Percentiles rank a stretch among this genome's conserved stretches.
phyloP scores from a whole-genome alignment of 192 early-diverging fungal genomes.

The Umbelopsis isabellina region DNA sequence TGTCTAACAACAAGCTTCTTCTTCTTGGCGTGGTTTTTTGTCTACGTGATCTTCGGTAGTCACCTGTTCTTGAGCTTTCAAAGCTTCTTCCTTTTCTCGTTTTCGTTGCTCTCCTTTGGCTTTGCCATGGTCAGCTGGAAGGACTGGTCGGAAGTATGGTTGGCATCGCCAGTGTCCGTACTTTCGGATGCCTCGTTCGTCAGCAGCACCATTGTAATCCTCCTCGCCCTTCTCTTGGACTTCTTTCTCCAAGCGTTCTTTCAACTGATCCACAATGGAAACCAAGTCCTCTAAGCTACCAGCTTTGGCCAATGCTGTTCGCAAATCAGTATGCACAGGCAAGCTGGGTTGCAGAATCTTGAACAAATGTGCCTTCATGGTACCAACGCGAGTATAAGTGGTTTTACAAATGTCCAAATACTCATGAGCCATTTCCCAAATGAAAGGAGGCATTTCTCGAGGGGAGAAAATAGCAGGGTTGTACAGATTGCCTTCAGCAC shows the following conservation, averaged over 20 bases:
- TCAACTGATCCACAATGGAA: constrained; percentile 59
- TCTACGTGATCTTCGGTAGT: background rate
- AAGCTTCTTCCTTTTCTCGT: constrained; percentile 13
- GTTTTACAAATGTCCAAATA: constrained; percentile 84
- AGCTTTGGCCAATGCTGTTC: constrained; percentile 68
- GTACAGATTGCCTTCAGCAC: constrained; percentile 82
- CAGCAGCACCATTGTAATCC: constrained; percentile 35
- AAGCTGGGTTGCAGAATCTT: constrained; percentile 86
- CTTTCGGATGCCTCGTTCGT: constrained; percentile 44
- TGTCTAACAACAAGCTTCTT: constrained; percentile 6
- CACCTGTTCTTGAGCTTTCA: background rate
- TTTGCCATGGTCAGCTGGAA: constrained; percentile 29
- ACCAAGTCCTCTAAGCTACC: constrained; percentile 62
- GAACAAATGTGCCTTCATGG: constrained; percentile 89
- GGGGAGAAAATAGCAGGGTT: constrained; percentile 89
- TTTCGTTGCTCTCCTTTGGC: constrained; percentile 26
- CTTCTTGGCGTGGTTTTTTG: constrained; percentile 14
- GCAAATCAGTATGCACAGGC: constrained; percentile 77
- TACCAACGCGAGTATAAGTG: constrained; percentile 62
- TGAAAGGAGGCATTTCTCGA: constrained; percentile 55
- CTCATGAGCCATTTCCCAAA: constrained; percentile 84
- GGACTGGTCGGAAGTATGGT: constrained; percentile 57
- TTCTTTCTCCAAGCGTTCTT: constrained; percentile 51
- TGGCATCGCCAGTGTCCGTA: constrained; percentile 67
- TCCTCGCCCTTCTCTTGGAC: constrained; percentile 33